phyloP scores from a whole-genome alignment of 108 stramenopile species.

The Epipyxis sp. region DNA sequence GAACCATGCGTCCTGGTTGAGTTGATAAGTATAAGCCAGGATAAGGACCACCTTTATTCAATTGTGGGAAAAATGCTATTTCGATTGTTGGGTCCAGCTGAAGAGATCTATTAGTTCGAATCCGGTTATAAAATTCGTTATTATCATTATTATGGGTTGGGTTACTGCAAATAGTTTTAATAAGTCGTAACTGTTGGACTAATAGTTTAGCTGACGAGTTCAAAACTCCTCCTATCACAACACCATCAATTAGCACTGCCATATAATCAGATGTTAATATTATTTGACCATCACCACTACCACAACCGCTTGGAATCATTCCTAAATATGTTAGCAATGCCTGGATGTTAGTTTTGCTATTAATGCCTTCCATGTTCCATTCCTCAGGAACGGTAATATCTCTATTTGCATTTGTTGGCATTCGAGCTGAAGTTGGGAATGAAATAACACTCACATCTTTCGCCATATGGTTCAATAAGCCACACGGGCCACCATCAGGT shows the following conservation, averaged over 20 bases:
- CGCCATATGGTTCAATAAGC: slow-evolving; percentile 89
- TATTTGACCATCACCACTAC: slow-evolving; percentile 33
- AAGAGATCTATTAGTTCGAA: not conserved
- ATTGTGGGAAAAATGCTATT: slow-evolving; percentile 48
- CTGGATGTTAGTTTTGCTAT: not conserved
- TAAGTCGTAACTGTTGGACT: slow-evolving; percentile 38
- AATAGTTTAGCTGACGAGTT: slow-evolving; percentile 16
- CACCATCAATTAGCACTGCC: slow-evolving; percentile 52
- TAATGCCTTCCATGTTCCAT: slow-evolving; percentile 1
- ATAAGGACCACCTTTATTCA: slow-evolving; percentile 63
- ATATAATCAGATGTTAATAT: slow-evolving; percentile 40
- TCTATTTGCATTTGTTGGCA: not conserved
- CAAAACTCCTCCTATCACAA: slow-evolving; percentile 44
- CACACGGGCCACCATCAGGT: slow-evolving; percentile 97
- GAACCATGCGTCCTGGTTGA: slow-evolving; percentile 73
- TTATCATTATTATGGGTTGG: not conserved
- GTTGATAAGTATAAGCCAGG: slow-evolving; percentile 89
- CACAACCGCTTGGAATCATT: slow-evolving; percentile 40
- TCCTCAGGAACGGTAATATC: not conserved
- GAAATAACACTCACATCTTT: slow-evolving; percentile 62
- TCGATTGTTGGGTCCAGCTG: slow-evolving; percentile 39
- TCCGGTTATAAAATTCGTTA: too few species aligned
- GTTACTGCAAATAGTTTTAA: slow-evolving; percentile 39
- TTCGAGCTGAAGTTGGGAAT: not conserved
- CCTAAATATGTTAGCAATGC: slow-evolving; percentile 44